Evolutionary conservation across 1,139 yeast genomes (phyloP).

Genomic region (Groenewaldozyma sp.): DNA sequence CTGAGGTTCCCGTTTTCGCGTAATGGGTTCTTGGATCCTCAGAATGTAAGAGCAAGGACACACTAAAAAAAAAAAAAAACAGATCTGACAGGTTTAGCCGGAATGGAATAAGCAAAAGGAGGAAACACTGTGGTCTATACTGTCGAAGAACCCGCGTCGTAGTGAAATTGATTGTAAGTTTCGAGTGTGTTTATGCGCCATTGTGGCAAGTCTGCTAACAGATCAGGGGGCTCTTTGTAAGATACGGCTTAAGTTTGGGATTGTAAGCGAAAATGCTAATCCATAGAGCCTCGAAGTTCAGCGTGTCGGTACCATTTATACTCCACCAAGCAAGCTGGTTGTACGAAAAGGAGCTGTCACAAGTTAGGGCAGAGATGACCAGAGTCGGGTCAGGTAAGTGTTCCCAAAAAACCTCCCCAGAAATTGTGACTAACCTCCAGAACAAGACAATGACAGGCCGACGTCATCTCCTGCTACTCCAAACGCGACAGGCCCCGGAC

Average conservation of each 20-base stretch:
- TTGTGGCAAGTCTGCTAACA: neutral
- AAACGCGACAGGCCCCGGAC: no score
- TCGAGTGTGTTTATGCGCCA: neutral
- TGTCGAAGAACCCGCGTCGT: constrained; percentile 29
- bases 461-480: no score
- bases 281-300: constrained; percentile 24
- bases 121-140: constrained; percentile 33
- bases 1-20: constrained; percentile 34
- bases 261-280: neutral
- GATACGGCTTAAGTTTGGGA: no score
- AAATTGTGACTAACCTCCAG: no score
- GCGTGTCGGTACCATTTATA: constrained; percentile 34
- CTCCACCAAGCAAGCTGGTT: constrained; percentile 42
- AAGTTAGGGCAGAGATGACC: constrained; percentile 30
- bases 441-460: no score
- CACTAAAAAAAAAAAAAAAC: no score
- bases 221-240: constrained; percentile 11
- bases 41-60: constrained; percentile 21
- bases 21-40: constrained; percentile 34
- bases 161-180: constrained; percentile 34
- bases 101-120: constrained; percentile 37
- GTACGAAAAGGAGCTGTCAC: constrained; percentile 37
- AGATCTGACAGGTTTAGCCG: no score
- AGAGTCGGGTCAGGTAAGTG: neutral
- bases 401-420: no score